These are phyloP conservation scores for Talaromyces islandicus DNA, from an alignment of 2,329 filamentous ascomycete species.

Conservation along the genomic window DNA sequence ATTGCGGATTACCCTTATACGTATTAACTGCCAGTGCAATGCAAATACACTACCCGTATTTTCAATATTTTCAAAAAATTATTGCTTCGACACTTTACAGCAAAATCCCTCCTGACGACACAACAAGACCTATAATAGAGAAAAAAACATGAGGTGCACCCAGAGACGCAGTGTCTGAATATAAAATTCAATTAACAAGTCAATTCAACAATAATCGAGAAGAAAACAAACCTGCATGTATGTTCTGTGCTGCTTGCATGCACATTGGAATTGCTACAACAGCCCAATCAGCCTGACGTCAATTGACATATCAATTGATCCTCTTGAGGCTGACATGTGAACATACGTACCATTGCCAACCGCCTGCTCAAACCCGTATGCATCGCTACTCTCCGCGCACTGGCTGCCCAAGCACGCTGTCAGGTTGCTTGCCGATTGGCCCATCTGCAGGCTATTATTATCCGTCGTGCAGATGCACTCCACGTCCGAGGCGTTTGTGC, in stretches of 20 bases:
- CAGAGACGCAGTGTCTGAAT: not conserved
- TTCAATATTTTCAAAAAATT: no score
- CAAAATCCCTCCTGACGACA: not conserved
- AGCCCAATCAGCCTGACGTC: not conserved
- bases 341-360: not conserved
- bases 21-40: no score
- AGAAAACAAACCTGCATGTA: not conserved
- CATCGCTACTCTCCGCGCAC: not conserved
- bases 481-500: not conserved
- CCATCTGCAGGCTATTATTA: not conserved
- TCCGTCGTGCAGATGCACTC: not conserved
- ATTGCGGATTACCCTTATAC: not conserved
- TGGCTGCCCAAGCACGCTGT: not conserved
- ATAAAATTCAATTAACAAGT: not conserved
- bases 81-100: not conserved
- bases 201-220: no score
- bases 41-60: no score
- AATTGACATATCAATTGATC: no score
- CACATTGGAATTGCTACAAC: not conserved
- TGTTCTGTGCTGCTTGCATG: not conserved
- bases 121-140: not conserved
- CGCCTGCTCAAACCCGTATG: not conserved
- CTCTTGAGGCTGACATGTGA: no score
- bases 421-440: not conserved
- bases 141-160: not conserved